Percentiles rank a stretch among this genome's conserved stretches.
These are phyloP conservation scores for Venturia aucupariae DNA, from an alignment of 2,329 filamentous ascomycete species.

Conservation along the genomic window DNA sequence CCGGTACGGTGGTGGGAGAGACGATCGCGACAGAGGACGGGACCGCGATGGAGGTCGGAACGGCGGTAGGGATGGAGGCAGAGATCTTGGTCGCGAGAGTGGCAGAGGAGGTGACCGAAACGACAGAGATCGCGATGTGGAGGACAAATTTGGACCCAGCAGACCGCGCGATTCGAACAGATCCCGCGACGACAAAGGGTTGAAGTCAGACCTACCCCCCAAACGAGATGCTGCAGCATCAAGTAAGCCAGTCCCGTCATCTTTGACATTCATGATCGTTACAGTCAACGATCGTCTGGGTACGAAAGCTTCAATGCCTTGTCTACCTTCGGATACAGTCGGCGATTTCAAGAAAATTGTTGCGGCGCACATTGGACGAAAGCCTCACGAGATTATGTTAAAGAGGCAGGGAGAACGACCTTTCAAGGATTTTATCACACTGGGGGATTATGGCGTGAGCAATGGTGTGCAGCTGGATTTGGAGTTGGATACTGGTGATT, in stretches of 20 bases:
- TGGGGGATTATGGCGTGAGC: conserved; percentile 89
- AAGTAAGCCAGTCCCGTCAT: conserved; percentile 13
- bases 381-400: conserved; percentile 83
- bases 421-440: conserved; percentile 80
- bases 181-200: conserved; percentile 25
- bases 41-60: conserved; percentile 16
- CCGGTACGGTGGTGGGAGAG: conserved; percentile 12
- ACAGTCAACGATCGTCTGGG: conserved; percentile 91
- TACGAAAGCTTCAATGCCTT: conserved; percentile 91
- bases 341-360: conserved; percentile 76
- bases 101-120: conserved; percentile 9
- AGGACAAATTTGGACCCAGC: conserved; percentile 11
- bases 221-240: conserved; percentile 20
- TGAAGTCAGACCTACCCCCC: conserved; percentile 12
- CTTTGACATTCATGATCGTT: conserved; percentile 74
- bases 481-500: conserved; percentile 15
- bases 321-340: conserved; percentile 67
- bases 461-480: conserved; percentile 64
- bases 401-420: conserved; percentile 87
- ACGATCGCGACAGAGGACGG: conserved; percentile 16
- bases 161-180: conserved; percentile 19
- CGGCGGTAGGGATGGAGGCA: conserved; percentile 12
- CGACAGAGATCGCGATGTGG: conserved; percentile 5
- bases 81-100: conserved; percentile 11
- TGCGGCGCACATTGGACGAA: conserved; percentile 76